Conservation (phyloP, 345 rosid species). For the Turritis glabra region DNA sequence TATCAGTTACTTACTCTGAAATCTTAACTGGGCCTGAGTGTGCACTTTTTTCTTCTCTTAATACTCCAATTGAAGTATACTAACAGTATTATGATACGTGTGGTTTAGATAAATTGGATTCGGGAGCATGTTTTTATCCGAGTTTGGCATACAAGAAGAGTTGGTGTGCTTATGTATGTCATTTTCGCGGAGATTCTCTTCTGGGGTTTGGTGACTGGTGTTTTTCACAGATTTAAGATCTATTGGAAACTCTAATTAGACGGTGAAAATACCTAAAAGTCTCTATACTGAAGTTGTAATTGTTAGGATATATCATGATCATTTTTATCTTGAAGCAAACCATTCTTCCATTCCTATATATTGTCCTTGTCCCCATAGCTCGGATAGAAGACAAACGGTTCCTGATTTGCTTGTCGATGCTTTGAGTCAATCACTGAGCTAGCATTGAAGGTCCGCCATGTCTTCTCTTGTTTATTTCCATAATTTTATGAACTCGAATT, state of each 20-base stretch:
- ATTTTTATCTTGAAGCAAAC: no score
- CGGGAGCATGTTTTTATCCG: constrained; percentile 59
- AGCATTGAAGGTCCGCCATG: no score
- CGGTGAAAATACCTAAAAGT: background rate
- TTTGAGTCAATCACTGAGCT: no score
- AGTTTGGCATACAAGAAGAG: constrained; percentile 66
- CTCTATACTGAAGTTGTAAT: constrained; percentile 13
- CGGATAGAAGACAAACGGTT: no score
- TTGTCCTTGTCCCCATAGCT: no score
- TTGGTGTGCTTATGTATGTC: constrained; percentile 66
- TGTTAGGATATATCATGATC: background rate
- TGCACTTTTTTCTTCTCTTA: background rate
- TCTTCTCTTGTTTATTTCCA: no score
- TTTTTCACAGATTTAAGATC: constrained; percentile 50
- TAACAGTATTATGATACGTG: background rate
- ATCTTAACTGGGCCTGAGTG: background rate
- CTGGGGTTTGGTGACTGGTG: constrained; percentile 65
- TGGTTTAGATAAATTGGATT: constrained; percentile 60
- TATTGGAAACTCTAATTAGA: constrained; percentile 77
- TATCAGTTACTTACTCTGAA: background rate
- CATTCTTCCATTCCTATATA: no score
- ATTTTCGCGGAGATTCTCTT: constrained; percentile 76
- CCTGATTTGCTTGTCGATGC: no score
- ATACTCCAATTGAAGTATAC: background rate
- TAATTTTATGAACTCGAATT: no score